These are phyloP conservation scores for Russula dissimulans DNA, from an alignment of 768 basidiomycete genomes.

Conservation along the genomic window DNA sequence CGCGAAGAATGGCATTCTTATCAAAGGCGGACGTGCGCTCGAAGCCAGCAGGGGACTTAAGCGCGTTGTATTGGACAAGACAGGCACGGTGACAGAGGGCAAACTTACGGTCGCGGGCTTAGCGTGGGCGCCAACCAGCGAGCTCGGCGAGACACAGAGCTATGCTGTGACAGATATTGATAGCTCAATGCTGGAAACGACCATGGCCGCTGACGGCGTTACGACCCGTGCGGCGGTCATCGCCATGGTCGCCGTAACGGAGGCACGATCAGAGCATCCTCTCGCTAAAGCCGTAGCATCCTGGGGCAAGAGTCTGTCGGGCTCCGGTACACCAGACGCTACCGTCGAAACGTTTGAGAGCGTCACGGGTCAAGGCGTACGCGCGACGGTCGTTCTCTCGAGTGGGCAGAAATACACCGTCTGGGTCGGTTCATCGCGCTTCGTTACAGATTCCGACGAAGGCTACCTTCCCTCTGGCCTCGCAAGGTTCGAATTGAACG, in stretches of 20 bases:
- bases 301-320: constrained; percentile 62
- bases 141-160: constrained; percentile 23
- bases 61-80: constrained; percentile 89
- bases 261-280: constrained; percentile 92
- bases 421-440: constrained; percentile 68
- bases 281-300: constrained; percentile 87
- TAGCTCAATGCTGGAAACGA: constrained; percentile 20
- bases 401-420: constrained; percentile 41
- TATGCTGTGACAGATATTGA: constrained; percentile 11
- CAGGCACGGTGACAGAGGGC: constrained; percentile 94
- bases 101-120: constrained; percentile 74
- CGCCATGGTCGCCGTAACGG: constrained; percentile 77
- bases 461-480: constrained; percentile 51
- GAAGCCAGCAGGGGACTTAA: constrained; percentile 83
- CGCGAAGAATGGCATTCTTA: constrained; percentile 92
- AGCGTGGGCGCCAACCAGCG: constrained; percentile 54
- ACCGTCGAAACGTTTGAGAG: constrained; percentile 73
- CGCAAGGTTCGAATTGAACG: constrained; percentile 54
- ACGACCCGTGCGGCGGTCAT: constrained; percentile 55
- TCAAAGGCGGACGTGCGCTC: constrained; percentile 92
- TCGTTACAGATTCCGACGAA: constrained; percentile 48
- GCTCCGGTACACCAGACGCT: constrained; percentile 39
- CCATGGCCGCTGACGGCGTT: constrained; percentile 49
- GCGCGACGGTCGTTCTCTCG: constrained; percentile 50
- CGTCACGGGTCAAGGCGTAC: constrained; percentile 82